Evolutionary conservation across 352 stramenopile genomes (phyloP).

Genomic region (Pythium folliculosum): DNA sequence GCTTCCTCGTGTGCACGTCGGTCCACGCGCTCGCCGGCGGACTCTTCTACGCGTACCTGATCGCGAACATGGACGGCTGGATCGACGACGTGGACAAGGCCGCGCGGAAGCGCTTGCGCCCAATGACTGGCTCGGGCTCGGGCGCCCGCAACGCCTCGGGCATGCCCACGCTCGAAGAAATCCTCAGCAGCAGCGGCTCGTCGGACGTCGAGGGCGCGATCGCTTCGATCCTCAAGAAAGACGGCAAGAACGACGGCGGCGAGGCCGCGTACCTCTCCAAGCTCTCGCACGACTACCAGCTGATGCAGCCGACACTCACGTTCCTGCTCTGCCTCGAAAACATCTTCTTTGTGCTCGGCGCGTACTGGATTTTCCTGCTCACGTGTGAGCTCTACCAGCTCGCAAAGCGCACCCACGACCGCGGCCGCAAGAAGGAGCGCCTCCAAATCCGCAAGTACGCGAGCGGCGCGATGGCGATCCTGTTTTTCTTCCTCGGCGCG

Average conservation of each 20-base stretch:
- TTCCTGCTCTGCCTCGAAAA: conserved; percentile 57
- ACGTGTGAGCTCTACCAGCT: conserved; percentile 63
- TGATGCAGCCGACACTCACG: conserved; percentile 43
- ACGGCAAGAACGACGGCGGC: conserved; percentile 50
- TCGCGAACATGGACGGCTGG: conserved; percentile 36
- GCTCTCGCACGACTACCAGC: conserved; percentile 47
- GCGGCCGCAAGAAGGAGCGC: conserved; percentile 49
- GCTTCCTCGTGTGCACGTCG: conserved; percentile 57
- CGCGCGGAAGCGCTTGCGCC: conserved; percentile 13
- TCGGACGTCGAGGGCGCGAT: conserved; percentile 24
- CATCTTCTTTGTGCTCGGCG: conserved; percentile 62
- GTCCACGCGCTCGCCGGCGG: conserved; percentile 51
- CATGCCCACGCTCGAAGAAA: conserved; percentile 12
- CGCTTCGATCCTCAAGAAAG: conserved; percentile 36
- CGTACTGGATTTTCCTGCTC: conserved; percentile 69
- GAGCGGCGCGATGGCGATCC: conserved; percentile 34
- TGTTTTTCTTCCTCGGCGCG: conserved; percentile 35
- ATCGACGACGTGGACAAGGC: conserved; percentile 30
- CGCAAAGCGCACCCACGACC: conserved; percentile 57
- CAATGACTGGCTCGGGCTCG: conserved; percentile 15
- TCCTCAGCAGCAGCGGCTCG: conserved; percentile 23
- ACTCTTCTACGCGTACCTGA: conserved; percentile 63
- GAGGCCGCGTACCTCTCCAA: conserved; percentile 67
- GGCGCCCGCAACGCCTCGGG: neutral
- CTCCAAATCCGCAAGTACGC: conserved; percentile 53